Percentiles rank a stretch among this genome's conserved stretches.
Conservation (phyloP, 2,329 filamentous ascomycete species). For the Ilyonectria sp. region DNA sequence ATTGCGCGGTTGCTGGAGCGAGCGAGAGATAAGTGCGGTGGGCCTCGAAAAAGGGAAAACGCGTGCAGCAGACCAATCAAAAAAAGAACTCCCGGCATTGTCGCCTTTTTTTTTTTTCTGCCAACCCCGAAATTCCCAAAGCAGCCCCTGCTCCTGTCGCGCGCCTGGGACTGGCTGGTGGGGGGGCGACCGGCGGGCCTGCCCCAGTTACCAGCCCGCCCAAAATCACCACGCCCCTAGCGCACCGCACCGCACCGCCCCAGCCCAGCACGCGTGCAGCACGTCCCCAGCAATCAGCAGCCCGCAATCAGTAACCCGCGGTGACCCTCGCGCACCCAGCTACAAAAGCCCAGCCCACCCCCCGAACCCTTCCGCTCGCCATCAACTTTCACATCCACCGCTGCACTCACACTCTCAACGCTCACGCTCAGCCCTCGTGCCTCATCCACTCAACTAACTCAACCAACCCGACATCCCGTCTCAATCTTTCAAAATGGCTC, state of each 20-base stretch:
- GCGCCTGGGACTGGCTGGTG: conserved; percentile 15
- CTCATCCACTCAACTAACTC: conserved; percentile 31
- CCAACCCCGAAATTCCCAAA: conserved; percentile 14
- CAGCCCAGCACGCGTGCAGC: conserved; percentile 6
- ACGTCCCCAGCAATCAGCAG: conserved; percentile 27
- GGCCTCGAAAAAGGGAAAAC: conserved; percentile 7
- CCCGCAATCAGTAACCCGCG: conserved; percentile 71
- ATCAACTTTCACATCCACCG: conserved; percentile 60
- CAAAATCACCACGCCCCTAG: conserved; percentile 14
- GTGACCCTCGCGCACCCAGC: conserved; percentile 67
- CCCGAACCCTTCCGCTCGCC: conserved; percentile 64
- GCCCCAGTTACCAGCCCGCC: conserved; percentile 11
- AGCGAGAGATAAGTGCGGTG: background rate
- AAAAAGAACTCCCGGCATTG: conserved; percentile 11
- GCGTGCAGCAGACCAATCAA: conserved; percentile 22
- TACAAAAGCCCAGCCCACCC: conserved; percentile 73
- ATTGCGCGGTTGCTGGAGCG: background rate
- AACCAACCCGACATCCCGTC: conserved; percentile 33
- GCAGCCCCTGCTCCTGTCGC: conserved; percentile 5
- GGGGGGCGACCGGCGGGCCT: background rate
- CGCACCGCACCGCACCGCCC: conserved; percentile 11
- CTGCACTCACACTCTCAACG: conserved; percentile 50
- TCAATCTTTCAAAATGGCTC: conserved; percentile 79
- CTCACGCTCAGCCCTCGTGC: conserved; percentile 32
- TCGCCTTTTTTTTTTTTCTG: conserved; percentile 15